These are phyloP conservation scores for Omphalotus guepiniiformis DNA, from an alignment of 768 basidiomycete species.

Conservation along the genomic window DNA sequence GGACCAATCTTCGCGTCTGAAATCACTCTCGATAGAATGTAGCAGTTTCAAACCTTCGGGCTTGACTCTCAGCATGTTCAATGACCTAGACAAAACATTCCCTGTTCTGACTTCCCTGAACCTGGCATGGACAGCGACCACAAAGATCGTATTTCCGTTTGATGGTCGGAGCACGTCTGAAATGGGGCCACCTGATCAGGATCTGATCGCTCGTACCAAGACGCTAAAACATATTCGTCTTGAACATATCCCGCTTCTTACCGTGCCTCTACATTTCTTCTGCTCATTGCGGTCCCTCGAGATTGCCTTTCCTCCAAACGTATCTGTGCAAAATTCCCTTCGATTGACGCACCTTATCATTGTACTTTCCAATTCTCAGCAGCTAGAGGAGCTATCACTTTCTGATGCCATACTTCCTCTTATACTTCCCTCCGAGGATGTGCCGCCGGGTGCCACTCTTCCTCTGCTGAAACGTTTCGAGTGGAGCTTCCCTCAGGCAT, in stretches of 20 bases:
- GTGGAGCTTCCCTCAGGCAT: slow-evolving; percentile 42
- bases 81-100: background rate
- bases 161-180: background rate
- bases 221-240: slow-evolving; percentile 33
- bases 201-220: too few species aligned
- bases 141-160: background rate
- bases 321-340: slow-evolving; percentile 19
- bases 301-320: slow-evolving; percentile 33
- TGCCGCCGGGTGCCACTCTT: slow-evolving; percentile 28
- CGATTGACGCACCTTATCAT: slow-evolving; percentile 35
- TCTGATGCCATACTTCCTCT: slow-evolving; percentile 38
- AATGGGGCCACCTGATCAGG: background rate
- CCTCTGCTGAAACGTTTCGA: slow-evolving; percentile 38
- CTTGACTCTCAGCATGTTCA: background rate
- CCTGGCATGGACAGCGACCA: background rate
- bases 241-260: slow-evolving; percentile 36
- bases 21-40: slow-evolving; percentile 1
- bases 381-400: slow-evolving; percentile 39
- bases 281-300: slow-evolving; percentile 38
- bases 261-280: slow-evolving; percentile 32
- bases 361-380: slow-evolving; percentile 32
- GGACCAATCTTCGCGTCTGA: background rate
- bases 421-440: slow-evolving; percentile 18
- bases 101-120: background rate
- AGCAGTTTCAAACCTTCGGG: background rate